Percentiles rank a stretch among this genome's conserved stretches.
These are phyloP conservation scores for Populus nigra DNA, from an alignment of 345 rosid species.

Conservation along the genomic window DNA sequence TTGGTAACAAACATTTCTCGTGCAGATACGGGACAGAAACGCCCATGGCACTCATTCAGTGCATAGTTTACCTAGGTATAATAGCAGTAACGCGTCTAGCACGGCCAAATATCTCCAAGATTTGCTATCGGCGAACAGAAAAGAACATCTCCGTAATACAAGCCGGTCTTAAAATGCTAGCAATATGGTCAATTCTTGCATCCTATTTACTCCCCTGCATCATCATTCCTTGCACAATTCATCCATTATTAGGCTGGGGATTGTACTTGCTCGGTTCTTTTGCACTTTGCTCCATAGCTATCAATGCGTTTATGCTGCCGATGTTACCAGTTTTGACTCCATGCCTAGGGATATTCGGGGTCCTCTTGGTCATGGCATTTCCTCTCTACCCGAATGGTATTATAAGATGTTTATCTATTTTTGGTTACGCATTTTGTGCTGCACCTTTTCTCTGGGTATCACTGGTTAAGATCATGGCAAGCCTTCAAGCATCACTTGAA, in stretches of 20 bases:
- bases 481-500: constrained; percentile 67
- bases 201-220: constrained; percentile 77
- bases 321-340: constrained; percentile 51
- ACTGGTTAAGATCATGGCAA: constrained; percentile 45
- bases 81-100: constrained; percentile 60
- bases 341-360: constrained; percentile 61
- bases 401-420: constrained; percentile 63
- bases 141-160: constrained; percentile 55
- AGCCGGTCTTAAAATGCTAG: constrained; percentile 47
- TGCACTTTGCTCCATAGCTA: constrained; percentile 55
- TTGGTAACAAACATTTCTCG: not conserved
- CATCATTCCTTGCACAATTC: constrained; percentile 73
- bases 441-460: constrained; percentile 74
- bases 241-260: constrained; percentile 79
- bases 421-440: constrained; percentile 66
- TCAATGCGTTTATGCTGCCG: constrained; percentile 71
- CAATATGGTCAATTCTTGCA: constrained; percentile 67
- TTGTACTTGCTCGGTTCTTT: constrained; percentile 70
- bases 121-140: constrained; percentile 68
- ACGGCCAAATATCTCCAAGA: constrained; percentile 67
- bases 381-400: constrained; percentile 75
- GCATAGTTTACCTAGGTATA: constrained; percentile 60
- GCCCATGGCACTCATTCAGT: constrained; percentile 61
- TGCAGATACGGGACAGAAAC: constrained; percentile 70
- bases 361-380: constrained; percentile 75